phyloP scores from a whole-genome alignment of 768 basidiomycete genomes.

The Mycena alexandri region DNA sequence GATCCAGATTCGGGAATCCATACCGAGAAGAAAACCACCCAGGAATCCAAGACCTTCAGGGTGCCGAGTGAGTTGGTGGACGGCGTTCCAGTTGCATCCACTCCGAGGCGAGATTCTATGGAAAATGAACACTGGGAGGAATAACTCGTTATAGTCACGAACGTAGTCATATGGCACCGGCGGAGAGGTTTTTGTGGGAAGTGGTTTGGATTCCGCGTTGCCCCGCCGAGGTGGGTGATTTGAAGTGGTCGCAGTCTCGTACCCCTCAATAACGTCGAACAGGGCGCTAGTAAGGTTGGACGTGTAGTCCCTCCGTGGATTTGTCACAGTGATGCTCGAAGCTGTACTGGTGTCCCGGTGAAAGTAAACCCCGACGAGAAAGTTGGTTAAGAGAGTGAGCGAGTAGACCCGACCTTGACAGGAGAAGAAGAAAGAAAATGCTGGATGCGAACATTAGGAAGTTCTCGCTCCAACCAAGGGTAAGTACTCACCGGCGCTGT shows the following conservation, averaged over 20 bases:
- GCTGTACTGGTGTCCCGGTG: background rate
- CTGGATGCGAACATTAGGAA: background rate
- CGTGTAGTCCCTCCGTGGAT: background rate
- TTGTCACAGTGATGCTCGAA: background rate
- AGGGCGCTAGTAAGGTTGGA: background rate
- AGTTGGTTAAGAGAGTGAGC: slow-evolving; percentile 15
- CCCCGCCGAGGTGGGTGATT: background rate
- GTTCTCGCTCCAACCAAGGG: background rate
- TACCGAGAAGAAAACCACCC: too few relatives aligned
- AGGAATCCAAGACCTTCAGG: background rate
- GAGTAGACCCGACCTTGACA: slow-evolving; percentile 24
- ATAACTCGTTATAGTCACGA: background rate
- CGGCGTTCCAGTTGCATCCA: slow-evolving; percentile 9
- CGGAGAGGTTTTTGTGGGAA: background rate
- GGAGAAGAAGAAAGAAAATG: slow-evolving; percentile 12
- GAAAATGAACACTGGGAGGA: background rate
- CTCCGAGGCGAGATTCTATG: slow-evolving; percentile 10
- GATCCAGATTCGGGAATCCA: background rate
- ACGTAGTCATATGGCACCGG: slow-evolving; percentile 3
- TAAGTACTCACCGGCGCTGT: slow-evolving; percentile 1
- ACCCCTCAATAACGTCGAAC: slow-evolving; percentile 15
- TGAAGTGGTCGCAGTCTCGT: slow-evolving; percentile 1
- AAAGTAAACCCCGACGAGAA: slow-evolving; percentile 23
- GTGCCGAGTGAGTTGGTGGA: background rate
- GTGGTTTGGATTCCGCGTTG: background rate